Evolutionary conservation across 2,329 filamentous ascomycete genomes (phyloP), one percentile per base, ranked within the genome.

Genomic region (Zasmidium cellare): DNA sequence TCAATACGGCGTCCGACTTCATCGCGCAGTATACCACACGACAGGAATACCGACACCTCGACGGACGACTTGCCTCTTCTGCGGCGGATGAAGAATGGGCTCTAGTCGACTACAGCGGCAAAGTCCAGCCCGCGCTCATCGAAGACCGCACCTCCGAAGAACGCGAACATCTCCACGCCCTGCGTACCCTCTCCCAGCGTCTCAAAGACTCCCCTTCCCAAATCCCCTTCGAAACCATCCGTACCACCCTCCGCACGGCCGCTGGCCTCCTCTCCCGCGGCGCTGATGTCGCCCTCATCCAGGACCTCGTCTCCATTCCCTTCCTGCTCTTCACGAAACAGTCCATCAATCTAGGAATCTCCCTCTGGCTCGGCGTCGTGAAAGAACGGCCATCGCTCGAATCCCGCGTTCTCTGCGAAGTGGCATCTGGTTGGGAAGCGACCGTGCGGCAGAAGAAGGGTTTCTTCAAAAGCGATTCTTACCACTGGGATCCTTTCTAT

Each of bases 21-120:
- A 86, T 99, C 70, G 92, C 94, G 1, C 93, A 99, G 71, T 99
- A 99, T 72, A 97, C 93, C 2, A 96, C 92, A 23, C 89, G 94
- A 38, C 96, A 99, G 72, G 92, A 96, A 70, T 99, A 99, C 74
- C 87, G 92, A 56, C 93, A 93, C 70, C 86, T 91, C 11, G 91
- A 96, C 71, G 84, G 86, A 2, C 77, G 60, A 45, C 46, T 58
- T 16, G 47, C 59, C 3, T n/a, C 5, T 5, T 28, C 25, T 28
- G 46, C 35, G 6, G 45, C 20, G 14, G 69, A 70, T 16, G 64
- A 69, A 12, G 65, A 68, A 14, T 72, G 69, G 68, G 63, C 66
- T 18, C 51, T 70, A n/a, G 68, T 69, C 12, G 69, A 70, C 35
- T 65, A 65, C 55, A 65, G 65, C 24, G 69, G 69, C 46, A 66